These are phyloP conservation scores for Xylaria sp. DNA, from an alignment of 495 filamentous ascomycete species.

Conservation along the genomic window DNA sequence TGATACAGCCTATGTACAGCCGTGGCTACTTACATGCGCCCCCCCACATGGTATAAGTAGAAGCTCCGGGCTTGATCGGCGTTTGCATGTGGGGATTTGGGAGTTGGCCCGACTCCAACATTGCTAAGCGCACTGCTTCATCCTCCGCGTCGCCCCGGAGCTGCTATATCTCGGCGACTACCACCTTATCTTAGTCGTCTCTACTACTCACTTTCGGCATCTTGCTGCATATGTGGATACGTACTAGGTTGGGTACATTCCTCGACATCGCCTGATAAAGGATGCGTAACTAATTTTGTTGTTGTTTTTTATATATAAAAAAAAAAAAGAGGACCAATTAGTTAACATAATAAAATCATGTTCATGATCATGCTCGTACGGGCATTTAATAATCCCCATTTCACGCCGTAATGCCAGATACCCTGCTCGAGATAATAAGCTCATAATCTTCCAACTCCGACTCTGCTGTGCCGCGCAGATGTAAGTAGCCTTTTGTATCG, in stretches of 20 bases:
- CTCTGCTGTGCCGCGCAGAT: background rate
- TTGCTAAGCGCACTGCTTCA: background rate
- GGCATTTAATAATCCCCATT: background rate
- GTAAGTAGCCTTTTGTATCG: background rate
- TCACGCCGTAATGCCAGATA: background rate
- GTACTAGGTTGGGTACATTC: too few species aligned
- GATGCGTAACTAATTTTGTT: background rate
- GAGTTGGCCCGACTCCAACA: background rate
- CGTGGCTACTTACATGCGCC: too few species aligned
- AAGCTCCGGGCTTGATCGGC: constrained; percentile 18
- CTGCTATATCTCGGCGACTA: background rate
- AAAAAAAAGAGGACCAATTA: too few species aligned
- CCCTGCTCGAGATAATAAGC: background rate
- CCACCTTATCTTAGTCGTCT: background rate
- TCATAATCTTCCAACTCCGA: constrained; percentile 11
- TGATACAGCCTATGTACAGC: background rate
- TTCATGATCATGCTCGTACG: background rate
- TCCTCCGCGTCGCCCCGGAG: constrained; percentile 17
- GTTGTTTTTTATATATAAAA: too few species aligned
- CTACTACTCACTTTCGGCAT: background rate
- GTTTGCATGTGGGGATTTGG: constrained; percentile 7
- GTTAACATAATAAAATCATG: too few species aligned
- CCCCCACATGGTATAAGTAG: constrained; percentile 4
- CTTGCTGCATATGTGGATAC: background rate
- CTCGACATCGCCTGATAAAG: background rate